Evolutionary conservation across 177 flowering plant species (phyloP).

Genomic region (Tripterygium wilfordii): DNA sequence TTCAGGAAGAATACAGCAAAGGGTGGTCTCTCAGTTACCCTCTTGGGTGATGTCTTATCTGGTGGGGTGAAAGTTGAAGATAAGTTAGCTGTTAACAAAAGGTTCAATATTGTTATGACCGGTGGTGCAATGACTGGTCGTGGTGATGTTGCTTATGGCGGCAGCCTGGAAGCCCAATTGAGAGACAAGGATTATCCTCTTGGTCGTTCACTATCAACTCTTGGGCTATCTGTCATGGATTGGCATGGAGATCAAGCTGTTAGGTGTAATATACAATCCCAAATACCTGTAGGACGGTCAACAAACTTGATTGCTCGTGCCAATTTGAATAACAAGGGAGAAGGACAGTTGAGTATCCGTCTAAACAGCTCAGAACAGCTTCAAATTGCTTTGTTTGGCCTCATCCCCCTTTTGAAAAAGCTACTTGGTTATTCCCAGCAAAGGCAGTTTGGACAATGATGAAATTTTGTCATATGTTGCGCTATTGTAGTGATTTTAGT

Average conservation of each 20-base stretch:
- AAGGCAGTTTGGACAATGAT: conserved; percentile 37
- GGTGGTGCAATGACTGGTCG: conserved; percentile 87
- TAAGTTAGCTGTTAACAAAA: conserved; percentile 51
- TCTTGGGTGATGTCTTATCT: conserved; percentile 67
- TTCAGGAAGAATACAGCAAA: conserved; percentile 56
- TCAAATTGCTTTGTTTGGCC: conserved; percentile 61
- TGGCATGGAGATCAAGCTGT: conserved; percentile 96
- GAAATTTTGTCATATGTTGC: neutral
- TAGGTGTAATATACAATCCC: conserved; percentile 79
- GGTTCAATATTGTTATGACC: conserved; percentile 55
- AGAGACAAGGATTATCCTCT: conserved; percentile 81
- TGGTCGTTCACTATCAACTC: conserved; percentile 64
- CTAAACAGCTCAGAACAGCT: conserved; percentile 85
- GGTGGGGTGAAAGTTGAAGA: conserved; percentile 89
- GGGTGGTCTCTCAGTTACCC: conserved; percentile 73
- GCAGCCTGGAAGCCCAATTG: conserved; percentile 87
- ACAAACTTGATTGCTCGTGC: conserved; percentile 68
- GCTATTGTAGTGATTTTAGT: conserved; percentile 8
- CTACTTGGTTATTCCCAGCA: conserved; percentile 37
- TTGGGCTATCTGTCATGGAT: conserved; percentile 87
- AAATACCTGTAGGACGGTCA: conserved; percentile 67
- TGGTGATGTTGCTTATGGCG: conserved; percentile 90
- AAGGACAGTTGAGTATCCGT: conserved; percentile 79
- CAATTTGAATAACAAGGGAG: conserved; percentile 74
- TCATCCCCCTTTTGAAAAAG: conserved; percentile 68